Base-by-base conservation (phyloP, 2,329 filamentous ascomycete species). In the Beauveria medogensis region DNA sequence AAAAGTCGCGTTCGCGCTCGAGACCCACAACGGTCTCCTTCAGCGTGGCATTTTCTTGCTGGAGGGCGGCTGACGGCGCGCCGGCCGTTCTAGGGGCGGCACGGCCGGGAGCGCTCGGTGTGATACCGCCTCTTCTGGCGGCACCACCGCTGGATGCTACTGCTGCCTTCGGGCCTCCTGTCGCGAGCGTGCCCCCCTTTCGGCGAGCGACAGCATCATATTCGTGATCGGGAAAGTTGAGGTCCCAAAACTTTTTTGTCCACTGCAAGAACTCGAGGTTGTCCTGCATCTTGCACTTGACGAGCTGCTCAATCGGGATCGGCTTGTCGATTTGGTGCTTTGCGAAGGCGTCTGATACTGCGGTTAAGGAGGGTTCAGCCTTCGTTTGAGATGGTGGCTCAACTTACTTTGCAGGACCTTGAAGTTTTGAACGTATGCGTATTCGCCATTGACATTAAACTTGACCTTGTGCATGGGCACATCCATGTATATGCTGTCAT, bases 261-360 rank as follows among this genome's bases (percentile, higher is more conserved):
- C 92, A 99, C 78, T 99, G 94, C 63, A 99, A 82, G 75, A 99
- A 99, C 73, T 97, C 94, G 69, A 99, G 89, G 80, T 99, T 99
- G 77, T 99, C 94, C 82, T 99, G 94, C 93, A 99, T 99, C 82
- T 96, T 97, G 82, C 94, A 99, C 77, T 97, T 99, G 69, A 94
- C 85, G 63, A 99, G 86, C 62, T 83, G 81, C 75, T 96, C 86
- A 73, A 97, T 91, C 63, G 91, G 91, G 68, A 99, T 87, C 30
- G 89, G 88, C 73, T 92, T 92, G 69, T 97, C 92, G 78, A 99
- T 83, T 65, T 86, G 81, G 77, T 97, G 92, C 75, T 89, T 90
- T 64, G 86, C 82, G 72, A 97, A 97, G 66, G 84, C 82, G 74
- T 92, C 93, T 92, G 50, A 12, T 60, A 51, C 22, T 22, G 50